These are phyloP conservation scores for Microsporum ferrugineum DNA, from an alignment of 2,329 filamentous ascomycete genomes.

Conservation along the genomic window DNA sequence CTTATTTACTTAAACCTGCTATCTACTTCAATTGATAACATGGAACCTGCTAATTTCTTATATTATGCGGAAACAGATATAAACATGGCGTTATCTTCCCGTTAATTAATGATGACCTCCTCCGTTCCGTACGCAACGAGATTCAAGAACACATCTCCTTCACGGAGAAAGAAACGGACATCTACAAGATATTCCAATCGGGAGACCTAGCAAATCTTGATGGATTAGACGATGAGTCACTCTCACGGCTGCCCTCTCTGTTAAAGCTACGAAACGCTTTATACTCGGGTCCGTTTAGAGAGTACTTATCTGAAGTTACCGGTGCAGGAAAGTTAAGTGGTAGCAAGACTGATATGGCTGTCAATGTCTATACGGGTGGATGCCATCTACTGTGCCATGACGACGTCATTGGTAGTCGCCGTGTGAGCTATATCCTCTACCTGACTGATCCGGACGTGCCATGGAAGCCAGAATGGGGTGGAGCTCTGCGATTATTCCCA, in stretches of 20 bases:
- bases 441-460: conserved; percentile 81
- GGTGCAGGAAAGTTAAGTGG: conserved; percentile 78
- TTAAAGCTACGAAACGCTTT: conserved; percentile 84
- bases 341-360: conserved; percentile 95
- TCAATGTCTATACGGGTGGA: conserved; percentile 95
- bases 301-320: conserved; percentile 79
- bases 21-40: background rate
- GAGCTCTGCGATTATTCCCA: conserved; percentile 79
- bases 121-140: conserved; percentile 77
- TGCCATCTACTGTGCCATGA: conserved; percentile 95
- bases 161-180: conserved; percentile 97
- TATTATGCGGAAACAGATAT: conserved; percentile 45
- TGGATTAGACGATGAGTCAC: conserved; percentile 74
- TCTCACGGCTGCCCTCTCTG: conserved; percentile 79
- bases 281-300: conserved; percentile 80
- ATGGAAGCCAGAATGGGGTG: conserved; percentile 88
- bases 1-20: background rate
- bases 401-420: conserved; percentile 93
- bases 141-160: conserved; percentile 86
- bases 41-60: background rate
- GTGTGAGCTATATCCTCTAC: conserved; percentile 95
- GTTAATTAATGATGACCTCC: conserved; percentile 66
- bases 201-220: conserved; percentile 95
- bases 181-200: conserved; percentile 98
- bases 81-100: conserved; percentile 81